Base-by-base conservation (phyloP, 75 land plant genomes). In the Sequoiadendron giganteum region DNA sequence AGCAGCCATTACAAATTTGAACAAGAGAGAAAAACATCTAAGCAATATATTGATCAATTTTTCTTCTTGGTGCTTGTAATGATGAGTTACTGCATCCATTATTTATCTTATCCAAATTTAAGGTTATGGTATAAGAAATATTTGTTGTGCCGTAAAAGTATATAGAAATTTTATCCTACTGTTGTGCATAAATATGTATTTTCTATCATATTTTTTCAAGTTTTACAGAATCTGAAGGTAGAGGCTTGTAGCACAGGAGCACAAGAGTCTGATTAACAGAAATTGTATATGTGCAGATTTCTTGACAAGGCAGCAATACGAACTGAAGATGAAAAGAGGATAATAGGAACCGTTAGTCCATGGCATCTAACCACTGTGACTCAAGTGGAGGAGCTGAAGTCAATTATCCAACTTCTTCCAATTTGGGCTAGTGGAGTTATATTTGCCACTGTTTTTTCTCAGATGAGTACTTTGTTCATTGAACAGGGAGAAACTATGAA, bases 301-400 rank as follows among this genome's bases (percentile, higher is more conserved):
- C 78, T 93, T 58, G 94, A 93, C 88, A 92, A 90, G 65, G 94
- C 94, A 52, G 91, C 94, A 16, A 54, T 85, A 86, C 90, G 39
- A 13, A 86, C 38, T 39, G 72, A 40, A 84, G 85, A 70, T 36
- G 54, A 73, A 25, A 55, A 40, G 72, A 42, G 52, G 11, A 54
- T n/a, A 84, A 42, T 16, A 34, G 52, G 55, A 15, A 32, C 19
- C 25, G 43, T 87, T 73, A 86, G 68, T 16, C 89, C 90, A 79
- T 95, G 97, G 97, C 78, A 38, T 5, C 83, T 96, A 0, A 93
- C 95, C 91, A 90, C 93, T 30, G 94, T 94, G 70, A 93, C 96
- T 28, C 95, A 95, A 89, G 96, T 96, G 6, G 97, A 96, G 87
- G 94, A 95, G 56, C 88, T 91, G 65, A 96, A 96, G 90, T 47